A percentile compares a stretch with the other conserved stretches of the same genome.
Conservation (phyloP, 305 asterid genomes). For the Fraxinus dipetala region DNA sequence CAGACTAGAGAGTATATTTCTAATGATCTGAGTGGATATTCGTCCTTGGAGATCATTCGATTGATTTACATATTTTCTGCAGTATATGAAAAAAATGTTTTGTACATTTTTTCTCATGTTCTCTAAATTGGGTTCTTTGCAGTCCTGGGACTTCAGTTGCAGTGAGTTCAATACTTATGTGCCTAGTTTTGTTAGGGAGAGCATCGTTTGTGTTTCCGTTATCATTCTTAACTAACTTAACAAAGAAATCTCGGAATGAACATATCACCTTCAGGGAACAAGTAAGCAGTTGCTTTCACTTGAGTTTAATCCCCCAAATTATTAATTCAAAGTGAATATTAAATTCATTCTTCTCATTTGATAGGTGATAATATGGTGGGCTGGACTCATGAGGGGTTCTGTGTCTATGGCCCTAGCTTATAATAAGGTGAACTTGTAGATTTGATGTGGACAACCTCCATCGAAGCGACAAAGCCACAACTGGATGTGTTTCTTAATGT, state of each 20-base stretch:
- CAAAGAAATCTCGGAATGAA: background rate
- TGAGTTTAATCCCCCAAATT: background rate
- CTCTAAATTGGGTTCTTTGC: background rate
- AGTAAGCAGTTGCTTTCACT: constrained; percentile 22
- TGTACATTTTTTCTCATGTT: background rate
- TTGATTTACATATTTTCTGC: background rate
- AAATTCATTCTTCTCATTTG: background rate
- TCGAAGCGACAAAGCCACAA: background rate
- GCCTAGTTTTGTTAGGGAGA: background rate
- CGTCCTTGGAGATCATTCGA: background rate
- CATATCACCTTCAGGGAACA: constrained; percentile 22
- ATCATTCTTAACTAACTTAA: background rate
- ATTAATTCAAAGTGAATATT: background rate
- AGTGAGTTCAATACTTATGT: background rate
- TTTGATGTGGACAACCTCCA: background rate
- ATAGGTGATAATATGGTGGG: constrained; percentile 44
- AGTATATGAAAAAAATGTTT: background rate
- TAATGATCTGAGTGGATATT: background rate
- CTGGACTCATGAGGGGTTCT: constrained; percentile 43
- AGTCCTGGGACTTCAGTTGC: background rate
- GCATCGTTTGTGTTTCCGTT: background rate
- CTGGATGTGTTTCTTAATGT: background rate
- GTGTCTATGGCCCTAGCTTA: constrained; percentile 47
- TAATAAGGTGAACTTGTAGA: constrained; percentile 29
- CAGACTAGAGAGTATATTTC: background rate